Conservation (phyloP, 768 basidiomycete genomes). For the Mycena floridula region DNA sequence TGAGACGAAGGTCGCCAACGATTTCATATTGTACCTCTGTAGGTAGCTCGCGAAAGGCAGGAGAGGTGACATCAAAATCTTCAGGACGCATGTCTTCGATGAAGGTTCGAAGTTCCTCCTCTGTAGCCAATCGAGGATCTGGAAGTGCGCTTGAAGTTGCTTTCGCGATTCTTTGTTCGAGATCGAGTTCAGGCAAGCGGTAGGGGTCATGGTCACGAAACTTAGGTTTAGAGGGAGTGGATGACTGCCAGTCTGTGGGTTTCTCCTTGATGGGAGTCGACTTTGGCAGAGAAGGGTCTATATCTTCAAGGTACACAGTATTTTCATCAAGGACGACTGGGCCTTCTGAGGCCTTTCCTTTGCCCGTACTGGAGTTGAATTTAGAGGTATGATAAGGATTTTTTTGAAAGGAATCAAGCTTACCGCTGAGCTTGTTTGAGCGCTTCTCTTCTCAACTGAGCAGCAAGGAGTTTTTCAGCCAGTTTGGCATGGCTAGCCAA, state of each 20-base stretch:
- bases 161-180: constrained; percentile 57
- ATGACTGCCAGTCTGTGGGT: constrained; percentile 28
- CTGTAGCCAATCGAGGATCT: constrained; percentile 92
- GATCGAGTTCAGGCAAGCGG: constrained; percentile 76
- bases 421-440: constrained; percentile 51
- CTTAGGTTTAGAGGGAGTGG: constrained; percentile 53
- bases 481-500: constrained; percentile 79
- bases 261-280: constrained; percentile 40
- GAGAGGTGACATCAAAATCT: constrained; percentile 88
- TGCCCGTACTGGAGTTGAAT: constrained; percentile 26
- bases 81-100: constrained; percentile 96
- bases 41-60: constrained; percentile 87
- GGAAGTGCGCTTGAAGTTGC: constrained; percentile 57
- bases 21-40: constrained; percentile 99
- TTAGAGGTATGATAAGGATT: neutral
- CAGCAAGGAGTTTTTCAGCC: constrained; percentile 89
- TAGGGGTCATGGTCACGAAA: constrained; percentile 89
- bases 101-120: constrained; percentile 87
- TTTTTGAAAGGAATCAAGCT: constrained; percentile 23
- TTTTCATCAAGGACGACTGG: constrained; percentile 59
- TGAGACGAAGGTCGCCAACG: constrained; percentile 89
- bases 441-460: constrained; percentile 88
- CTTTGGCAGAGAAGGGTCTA: constrained; percentile 47
- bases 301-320: constrained; percentile 86
- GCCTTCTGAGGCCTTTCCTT: constrained; percentile 37